These are phyloP conservation scores for Entomortierella chlamydospora DNA, from an alignment of 192 early-diverging fungal species.

Conservation along the genomic window DNA sequence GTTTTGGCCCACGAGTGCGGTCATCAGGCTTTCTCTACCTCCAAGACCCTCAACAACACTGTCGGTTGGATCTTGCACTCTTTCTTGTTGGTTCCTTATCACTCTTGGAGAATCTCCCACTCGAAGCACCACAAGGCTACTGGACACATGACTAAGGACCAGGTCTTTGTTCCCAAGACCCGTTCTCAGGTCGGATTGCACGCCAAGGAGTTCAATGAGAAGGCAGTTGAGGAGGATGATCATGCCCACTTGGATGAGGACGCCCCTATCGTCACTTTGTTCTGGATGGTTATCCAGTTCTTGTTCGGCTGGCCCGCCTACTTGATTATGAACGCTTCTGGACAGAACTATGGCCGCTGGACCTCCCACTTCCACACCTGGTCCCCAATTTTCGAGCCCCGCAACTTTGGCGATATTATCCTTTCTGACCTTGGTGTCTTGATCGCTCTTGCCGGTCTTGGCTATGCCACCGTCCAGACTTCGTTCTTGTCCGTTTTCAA, in stretches of 20 bases:
- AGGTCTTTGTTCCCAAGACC: conserved; percentile 93
- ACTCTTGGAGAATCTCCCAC: conserved; percentile 93
- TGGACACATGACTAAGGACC: conserved; percentile 90
- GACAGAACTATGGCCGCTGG: conserved; percentile 79
- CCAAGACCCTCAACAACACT: conserved; percentile 85
- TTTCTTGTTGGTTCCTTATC: conserved; percentile 90
- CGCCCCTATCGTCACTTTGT: conserved; percentile 75
- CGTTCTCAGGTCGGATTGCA: conserved; percentile 69
- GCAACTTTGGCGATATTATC: conserved; percentile 77
- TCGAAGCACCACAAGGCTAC: conserved; percentile 94
- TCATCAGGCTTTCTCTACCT: conserved; percentile 90
- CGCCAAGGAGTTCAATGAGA: conserved; percentile 52
- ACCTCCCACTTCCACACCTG: conserved; percentile 91
- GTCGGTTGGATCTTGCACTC: conserved; percentile 94
- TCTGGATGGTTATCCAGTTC: conserved; percentile 75
- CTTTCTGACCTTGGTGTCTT: conserved; percentile 82
- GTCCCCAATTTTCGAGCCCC: conserved; percentile 82
- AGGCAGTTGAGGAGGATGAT: conserved; percentile 59
- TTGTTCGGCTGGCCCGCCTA: conserved; percentile 93
- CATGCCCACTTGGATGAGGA: conserved; percentile 68
- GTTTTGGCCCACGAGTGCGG: conserved; percentile 94
- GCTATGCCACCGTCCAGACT: conserved; percentile 61
- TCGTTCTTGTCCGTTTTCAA: conserved; percentile 72
- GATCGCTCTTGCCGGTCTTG: conserved; percentile 63
- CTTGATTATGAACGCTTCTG: conserved; percentile 80